phyloP scores from a whole-genome alignment of 768 basidiomycete genomes.

The Leccinum disarticulatum region DNA sequence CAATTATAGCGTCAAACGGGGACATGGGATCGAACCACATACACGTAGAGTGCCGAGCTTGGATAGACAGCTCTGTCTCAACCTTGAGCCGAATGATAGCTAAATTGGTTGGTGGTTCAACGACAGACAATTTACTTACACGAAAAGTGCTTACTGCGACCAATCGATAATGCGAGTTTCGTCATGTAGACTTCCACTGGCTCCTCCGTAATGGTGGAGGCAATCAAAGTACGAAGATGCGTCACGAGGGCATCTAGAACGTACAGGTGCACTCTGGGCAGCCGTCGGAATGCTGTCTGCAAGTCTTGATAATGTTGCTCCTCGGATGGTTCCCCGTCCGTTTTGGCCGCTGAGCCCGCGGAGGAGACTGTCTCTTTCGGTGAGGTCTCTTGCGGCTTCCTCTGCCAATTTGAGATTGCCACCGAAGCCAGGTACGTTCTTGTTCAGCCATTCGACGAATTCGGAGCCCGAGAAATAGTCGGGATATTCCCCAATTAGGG shows the following conservation, averaged over 20 bases:
- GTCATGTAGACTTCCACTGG: conserved; percentile 75
- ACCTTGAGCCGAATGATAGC: conserved; percentile 79
- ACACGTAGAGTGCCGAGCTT: conserved; percentile 86
- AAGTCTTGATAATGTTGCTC: conserved; percentile 66
- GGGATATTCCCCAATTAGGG: conserved; percentile 75
- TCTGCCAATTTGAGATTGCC: conserved; percentile 79
- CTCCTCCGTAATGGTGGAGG: conserved; percentile 68
- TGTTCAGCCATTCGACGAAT: conserved; percentile 80
- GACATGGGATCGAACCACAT: conserved; percentile 25
- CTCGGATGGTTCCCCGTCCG: conserved; percentile 52
- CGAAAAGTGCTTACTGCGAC: conserved; percentile 61
- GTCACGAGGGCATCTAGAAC: conserved; percentile 76
- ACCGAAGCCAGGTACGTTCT: conserved; percentile 74
- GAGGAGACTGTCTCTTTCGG: conserved; percentile 53
- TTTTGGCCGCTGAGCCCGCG: conserved; percentile 55
- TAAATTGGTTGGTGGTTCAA: conserved; percentile 30
- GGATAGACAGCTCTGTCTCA: conserved; percentile 84
- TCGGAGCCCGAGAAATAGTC: conserved; percentile 48
- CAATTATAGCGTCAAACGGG: neutral
- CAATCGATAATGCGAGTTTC: conserved; percentile 85
- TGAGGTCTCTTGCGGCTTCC: conserved; percentile 58
- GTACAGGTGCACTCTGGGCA: conserved; percentile 78
- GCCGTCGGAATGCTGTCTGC: conserved; percentile 57
- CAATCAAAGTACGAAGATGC: conserved; percentile 73
- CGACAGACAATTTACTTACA: neutral